Percentiles rank a stretch among this genome's conserved stretches.
Conservation (phyloP, 805 yeast genomes). For the Ogataea paraovalis region DNA sequence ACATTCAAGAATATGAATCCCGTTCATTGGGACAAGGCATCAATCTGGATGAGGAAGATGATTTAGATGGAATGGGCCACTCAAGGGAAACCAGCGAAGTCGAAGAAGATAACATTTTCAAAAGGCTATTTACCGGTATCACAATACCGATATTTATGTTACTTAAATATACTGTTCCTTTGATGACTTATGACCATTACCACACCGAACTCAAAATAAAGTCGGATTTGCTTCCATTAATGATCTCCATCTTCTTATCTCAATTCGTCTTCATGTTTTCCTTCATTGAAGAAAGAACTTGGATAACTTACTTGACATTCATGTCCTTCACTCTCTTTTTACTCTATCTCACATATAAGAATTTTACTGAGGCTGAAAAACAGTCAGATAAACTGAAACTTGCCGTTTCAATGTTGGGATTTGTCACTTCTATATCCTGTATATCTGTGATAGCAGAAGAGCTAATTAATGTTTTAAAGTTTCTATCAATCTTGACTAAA, state of each 20-base stretch:
- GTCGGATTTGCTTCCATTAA: constrained; percentile 12
- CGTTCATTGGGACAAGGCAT: constrained; percentile 10
- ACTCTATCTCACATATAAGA: constrained; percentile 14
- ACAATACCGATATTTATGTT: constrained; percentile 20
- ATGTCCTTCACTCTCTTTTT: constrained; percentile 1
- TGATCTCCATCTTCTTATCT: constrained; percentile 19
- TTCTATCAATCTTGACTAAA: constrained; percentile 53
- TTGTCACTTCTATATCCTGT: constrained; percentile 61
- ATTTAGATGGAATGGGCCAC: constrained; percentile 3
- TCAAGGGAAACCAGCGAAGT: background rate
- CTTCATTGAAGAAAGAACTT: constrained; percentile 16
- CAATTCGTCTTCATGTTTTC: constrained; percentile 20
- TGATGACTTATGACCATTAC: constrained; percentile 20
- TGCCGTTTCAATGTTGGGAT: constrained; percentile 51
- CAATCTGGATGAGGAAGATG: constrained; percentile 11
- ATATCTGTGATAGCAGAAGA: constrained; percentile 68
- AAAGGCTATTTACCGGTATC: constrained; percentile 8
- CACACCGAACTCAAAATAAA: constrained; percentile 19
- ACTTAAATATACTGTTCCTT: constrained; percentile 23
- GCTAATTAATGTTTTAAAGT: constrained; percentile 59
- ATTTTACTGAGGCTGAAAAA: constrained; percentile 12
- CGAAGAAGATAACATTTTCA: constrained; percentile 2
- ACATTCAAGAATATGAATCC: constrained; percentile 20
- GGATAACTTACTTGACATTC: constrained; percentile 11
- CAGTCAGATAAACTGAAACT: constrained; percentile 23